Conservation (phyloP, 1,139 yeast genomes). For the Scheffersomyces titani region DNA sequence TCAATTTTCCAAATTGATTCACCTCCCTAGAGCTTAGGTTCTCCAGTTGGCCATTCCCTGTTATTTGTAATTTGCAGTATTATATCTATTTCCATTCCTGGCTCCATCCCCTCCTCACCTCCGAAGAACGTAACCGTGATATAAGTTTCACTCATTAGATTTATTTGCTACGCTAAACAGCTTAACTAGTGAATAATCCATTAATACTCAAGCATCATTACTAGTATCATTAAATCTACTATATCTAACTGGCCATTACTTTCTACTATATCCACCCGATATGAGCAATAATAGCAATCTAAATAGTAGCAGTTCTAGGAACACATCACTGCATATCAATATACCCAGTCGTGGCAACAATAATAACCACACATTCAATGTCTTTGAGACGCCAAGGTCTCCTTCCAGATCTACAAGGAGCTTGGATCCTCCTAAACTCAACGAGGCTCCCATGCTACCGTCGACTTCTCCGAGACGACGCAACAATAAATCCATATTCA, state of each 20-base stretch:
- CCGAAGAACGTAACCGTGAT: not conserved
- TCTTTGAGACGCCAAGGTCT: slow-evolving; percentile 40
- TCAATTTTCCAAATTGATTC: not conserved
- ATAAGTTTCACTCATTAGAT: not conserved
- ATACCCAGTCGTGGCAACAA: not conserved
- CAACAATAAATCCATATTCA: slow-evolving; percentile 51
- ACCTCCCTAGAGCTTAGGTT: not conserved
- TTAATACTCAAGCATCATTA: not conserved
- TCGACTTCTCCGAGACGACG: slow-evolving; percentile 42
- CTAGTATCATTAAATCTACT: not conserved
- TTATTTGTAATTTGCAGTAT: not conserved
- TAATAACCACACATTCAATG: not conserved
- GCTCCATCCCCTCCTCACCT: not conserved
- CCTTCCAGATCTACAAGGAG: slow-evolving; percentile 42
- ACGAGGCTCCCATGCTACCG: slow-evolving; percentile 24
- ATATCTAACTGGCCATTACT: not conserved
- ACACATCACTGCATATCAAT: not conserved
- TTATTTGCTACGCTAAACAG: not conserved
- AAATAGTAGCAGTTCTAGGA: not conserved
- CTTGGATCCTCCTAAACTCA: slow-evolving; percentile 33
- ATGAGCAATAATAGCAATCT: not conserved
- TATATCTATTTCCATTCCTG: not conserved
- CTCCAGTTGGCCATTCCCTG: not conserved
- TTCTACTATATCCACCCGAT: not conserved
- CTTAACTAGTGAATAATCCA: not conserved